Base-by-base conservation (phyloP, 768 basidiomycete species). In the Filobasidium wieringae region DNA sequence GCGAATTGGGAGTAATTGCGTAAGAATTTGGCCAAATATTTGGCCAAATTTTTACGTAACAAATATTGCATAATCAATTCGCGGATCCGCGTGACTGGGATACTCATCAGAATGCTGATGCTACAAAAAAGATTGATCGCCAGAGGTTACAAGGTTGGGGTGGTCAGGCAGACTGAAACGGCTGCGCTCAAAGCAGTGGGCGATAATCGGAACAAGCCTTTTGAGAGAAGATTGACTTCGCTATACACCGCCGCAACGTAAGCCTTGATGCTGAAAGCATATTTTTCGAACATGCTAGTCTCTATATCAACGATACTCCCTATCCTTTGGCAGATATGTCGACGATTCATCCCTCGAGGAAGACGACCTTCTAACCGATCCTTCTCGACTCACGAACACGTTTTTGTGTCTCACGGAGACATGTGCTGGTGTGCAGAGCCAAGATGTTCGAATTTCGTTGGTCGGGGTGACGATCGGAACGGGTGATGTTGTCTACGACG, bases 401-500 rank as follows among this genome's bases (percentile, higher is more conserved):
- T 77, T 95, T 43, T 81, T 91, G 67, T 80, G 88, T 50, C 66
- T 96, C 19, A 83, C 86, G 45, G 85, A 90, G 62, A 64, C 74
- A 36, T 68, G 68, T n/a, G 60, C 63, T 29, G 77, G 77, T 2
- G 77, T 77, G 19, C 74, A 74, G 66, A 74, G 76, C 4, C 61
- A 70, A 1, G 78, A 80, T 55, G 79, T 79, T 1, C 58, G 55
- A 31, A 78, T 96, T 37, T 84, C 84, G 7, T 77, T 96, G 73
- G 78, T 96, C 32, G 80, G 82, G 15, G 82, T 95, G 15, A 82
- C 83, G 57, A 88, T 91, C 0, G 83, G 83, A 47, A 95, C 90
- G 0, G 93, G 93, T 1, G 92, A 95, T 63, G 85, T 99, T 2
- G 76, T 89, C 2, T 97, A 88, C 82, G 93, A 99, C 66, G 82